Evolutionary conservation across 768 basidiomycete genomes (phyloP).

Genomic region (Auriculariales sp.): DNA sequence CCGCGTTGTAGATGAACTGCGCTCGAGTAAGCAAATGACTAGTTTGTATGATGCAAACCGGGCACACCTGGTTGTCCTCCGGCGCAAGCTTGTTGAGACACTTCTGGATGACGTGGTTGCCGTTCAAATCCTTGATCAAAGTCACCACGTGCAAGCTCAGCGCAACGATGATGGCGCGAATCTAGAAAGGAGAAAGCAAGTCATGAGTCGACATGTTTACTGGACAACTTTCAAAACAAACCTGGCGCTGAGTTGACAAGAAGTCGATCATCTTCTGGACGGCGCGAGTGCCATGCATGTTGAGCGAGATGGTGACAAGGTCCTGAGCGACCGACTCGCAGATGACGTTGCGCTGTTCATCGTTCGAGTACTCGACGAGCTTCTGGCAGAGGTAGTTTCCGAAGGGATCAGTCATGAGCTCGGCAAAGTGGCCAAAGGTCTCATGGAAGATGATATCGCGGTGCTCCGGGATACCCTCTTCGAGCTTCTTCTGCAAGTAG

Average conservation of each 20-base stretch:
- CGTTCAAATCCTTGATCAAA: constrained; percentile 96
- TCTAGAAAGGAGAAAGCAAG: constrained; percentile 41
- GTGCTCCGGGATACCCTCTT: constrained; percentile 90
- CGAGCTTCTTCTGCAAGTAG: constrained; percentile 96
- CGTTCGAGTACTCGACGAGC: constrained; percentile 89
- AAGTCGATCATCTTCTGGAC: constrained; percentile 99
- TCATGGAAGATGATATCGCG: constrained; percentile 99
- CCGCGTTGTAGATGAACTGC: constrained; percentile 97
- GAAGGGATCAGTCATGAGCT: constrained; percentile 98
- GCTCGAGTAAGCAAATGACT: background rate
- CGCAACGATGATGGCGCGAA: constrained; percentile 91
- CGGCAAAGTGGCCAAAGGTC: constrained; percentile 93
- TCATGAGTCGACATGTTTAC: constrained; percentile 29
- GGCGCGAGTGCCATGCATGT: constrained; percentile 99
- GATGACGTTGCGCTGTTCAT: constrained; percentile 92
- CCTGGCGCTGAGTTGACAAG: constrained; percentile 87
- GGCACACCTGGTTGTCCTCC: constrained; percentile 86
- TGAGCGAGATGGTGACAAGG: constrained; percentile 92
- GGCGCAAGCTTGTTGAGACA: constrained; percentile 96
- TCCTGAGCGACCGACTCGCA: constrained; percentile 97
- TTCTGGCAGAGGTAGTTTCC: constrained; percentile 99
- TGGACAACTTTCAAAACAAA: constrained; percentile 27
- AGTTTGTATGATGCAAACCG: background rate
- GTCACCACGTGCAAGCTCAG: constrained; percentile 96
- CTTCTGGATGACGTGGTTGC: constrained; percentile 97